phyloP scores from a whole-genome alignment of 2,329 filamentous ascomycete species.

The Colletotrichum tanaceti region DNA sequence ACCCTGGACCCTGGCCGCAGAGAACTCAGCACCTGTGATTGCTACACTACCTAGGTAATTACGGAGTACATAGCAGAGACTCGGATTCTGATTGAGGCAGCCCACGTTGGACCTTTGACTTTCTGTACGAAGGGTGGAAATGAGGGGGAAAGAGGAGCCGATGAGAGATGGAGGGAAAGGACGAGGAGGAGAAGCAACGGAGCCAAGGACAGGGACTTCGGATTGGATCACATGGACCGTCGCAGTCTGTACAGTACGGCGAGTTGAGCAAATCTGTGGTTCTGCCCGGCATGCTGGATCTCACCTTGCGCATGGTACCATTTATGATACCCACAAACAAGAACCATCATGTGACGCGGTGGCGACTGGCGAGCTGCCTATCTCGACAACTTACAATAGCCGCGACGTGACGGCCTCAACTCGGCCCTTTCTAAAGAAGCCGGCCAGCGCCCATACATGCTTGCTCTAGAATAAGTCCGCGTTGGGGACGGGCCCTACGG shows the following conservation, averaged over 20 bases:
- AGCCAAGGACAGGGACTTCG: neutral
- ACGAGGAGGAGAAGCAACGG: neutral
- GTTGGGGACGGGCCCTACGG: slow-evolving; percentile 1
- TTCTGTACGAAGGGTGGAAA: slow-evolving; percentile 12
- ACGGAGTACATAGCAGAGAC: no score
- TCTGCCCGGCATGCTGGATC: slow-evolving; percentile 13
- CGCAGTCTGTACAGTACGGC: neutral
- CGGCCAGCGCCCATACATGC: no score
- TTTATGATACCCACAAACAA: slow-evolving; percentile 7
- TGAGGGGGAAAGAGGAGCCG: neutral
- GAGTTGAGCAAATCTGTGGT: slow-evolving; percentile 11
- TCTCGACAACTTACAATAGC: slow-evolving; percentile 14
- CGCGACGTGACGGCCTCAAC: neutral
- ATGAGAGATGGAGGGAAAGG: neutral
- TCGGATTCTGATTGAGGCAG: slow-evolving; percentile 26
- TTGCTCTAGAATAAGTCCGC: neutral
- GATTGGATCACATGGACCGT: neutral
- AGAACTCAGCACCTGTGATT: neutral
- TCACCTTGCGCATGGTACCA: neutral
- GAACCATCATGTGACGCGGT: slow-evolving; percentile 36
- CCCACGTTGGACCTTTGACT: slow-evolving; percentile 7
- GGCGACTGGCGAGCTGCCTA: slow-evolving; percentile 24
- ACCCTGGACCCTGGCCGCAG: slow-evolving; percentile 9
- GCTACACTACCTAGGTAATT: no score
- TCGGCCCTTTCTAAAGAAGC: no score